Conservation (phyloP, 331 rosid genomes). For the Quercus tomentella region DNA sequence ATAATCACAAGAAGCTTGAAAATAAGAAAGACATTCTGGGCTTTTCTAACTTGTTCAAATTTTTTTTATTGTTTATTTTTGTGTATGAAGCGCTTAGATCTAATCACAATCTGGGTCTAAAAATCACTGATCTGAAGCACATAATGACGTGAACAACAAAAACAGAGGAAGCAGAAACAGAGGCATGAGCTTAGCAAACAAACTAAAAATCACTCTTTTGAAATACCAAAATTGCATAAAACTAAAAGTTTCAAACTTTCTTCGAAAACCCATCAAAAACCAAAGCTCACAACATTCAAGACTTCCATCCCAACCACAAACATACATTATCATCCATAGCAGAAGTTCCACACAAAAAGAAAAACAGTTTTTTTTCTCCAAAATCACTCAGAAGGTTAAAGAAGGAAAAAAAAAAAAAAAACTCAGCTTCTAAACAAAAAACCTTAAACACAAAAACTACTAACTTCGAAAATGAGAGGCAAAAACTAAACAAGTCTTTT, state of each 20-base stretch:
- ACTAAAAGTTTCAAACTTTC: not conserved
- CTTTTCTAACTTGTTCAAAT: not conserved
- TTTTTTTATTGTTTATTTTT: no score
- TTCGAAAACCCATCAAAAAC: not conserved
- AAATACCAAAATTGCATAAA: not conserved
- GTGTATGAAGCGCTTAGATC: conserved; percentile 23
- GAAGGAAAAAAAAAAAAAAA: not conserved
- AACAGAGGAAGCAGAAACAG: not conserved
- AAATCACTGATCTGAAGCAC: conserved; percentile 2
- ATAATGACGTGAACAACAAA: not conserved
- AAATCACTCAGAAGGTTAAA: no score
- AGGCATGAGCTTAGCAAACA: not conserved
- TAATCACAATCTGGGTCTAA: conserved; percentile 15
- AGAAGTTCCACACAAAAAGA: not conserved
- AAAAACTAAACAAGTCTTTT: not conserved
- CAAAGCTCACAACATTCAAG: not conserved
- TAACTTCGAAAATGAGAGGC: not conserved
- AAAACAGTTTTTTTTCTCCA: no score
- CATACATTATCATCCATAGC: conserved; percentile 2
- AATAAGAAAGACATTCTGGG: not conserved
- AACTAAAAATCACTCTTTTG: not conserved
- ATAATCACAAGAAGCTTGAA: not conserved
- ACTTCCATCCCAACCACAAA: not conserved
- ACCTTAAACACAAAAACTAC: not conserved
- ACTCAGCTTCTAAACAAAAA: not conserved